Conservation (phyloP, 2,329 filamentous ascomycete species). For the Penicillium sp. region DNA sequence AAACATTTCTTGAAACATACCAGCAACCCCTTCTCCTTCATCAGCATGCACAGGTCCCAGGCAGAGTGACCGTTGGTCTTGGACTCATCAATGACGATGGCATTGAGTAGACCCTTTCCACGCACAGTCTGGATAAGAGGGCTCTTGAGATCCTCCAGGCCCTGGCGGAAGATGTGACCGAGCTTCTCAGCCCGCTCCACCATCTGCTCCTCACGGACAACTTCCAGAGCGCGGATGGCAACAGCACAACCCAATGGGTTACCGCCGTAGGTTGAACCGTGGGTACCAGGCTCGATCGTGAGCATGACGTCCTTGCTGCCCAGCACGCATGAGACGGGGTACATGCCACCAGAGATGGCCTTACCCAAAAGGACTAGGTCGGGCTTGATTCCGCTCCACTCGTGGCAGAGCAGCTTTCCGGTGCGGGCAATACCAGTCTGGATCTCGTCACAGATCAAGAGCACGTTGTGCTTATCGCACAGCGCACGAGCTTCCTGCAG, state of each 20-base stretch:
- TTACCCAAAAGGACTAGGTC: slow-evolving; percentile 95
- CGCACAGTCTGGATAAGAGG: slow-evolving; percentile 80
- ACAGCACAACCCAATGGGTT: slow-evolving; percentile 95
- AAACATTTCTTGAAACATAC: slow-evolving; percentile 47
- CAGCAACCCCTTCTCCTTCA: slow-evolving; percentile 93
- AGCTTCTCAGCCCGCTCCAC: slow-evolving; percentile 78
- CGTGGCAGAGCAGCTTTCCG: slow-evolving; percentile 86
- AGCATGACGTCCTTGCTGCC: slow-evolving; percentile 90
- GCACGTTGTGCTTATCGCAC: slow-evolving; percentile 92
- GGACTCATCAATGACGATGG: slow-evolving; percentile 90
- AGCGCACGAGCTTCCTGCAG: slow-evolving; percentile 75
- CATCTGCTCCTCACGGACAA: slow-evolving; percentile 89
- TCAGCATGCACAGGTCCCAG: slow-evolving; percentile 93
- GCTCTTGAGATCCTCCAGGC: slow-evolving; percentile 71
- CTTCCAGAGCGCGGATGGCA: slow-evolving; percentile 89
- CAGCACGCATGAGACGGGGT: slow-evolving; percentile 94
- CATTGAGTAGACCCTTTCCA: slow-evolving; percentile 92
- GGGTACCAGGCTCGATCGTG: slow-evolving; percentile 91
- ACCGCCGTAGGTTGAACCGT: slow-evolving; percentile 97
- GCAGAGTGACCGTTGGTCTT: slow-evolving; percentile 82
- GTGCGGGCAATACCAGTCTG: slow-evolving; percentile 97
- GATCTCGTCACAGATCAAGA: slow-evolving; percentile 97
- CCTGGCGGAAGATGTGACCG: slow-evolving; percentile 79
- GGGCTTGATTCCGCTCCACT: slow-evolving; percentile 94
- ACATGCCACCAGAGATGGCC: slow-evolving; percentile 97